Evolutionary conservation across 176 grass and related monocot species (phyloP).

Genomic region (Oryza officinalis): DNA sequence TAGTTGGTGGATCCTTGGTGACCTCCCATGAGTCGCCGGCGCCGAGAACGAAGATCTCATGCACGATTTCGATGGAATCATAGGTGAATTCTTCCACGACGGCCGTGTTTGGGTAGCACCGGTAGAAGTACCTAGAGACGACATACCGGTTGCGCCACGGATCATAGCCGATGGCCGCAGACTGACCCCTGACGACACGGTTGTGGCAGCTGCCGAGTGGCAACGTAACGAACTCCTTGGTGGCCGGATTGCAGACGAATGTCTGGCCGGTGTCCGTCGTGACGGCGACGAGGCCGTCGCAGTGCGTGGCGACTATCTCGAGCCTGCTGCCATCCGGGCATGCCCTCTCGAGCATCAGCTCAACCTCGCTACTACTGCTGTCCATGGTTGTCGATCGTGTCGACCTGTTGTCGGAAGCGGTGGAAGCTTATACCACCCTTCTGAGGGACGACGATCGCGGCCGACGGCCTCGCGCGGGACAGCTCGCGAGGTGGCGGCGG

Average conservation of each 20-base stretch:
- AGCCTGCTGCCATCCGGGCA: too few relatives aligned
- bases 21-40: too few relatives aligned
- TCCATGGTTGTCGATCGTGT: too few relatives aligned
- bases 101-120: neutral
- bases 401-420: too few relatives aligned
- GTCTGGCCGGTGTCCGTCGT: neutral
- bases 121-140: constrained; percentile 20
- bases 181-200: neutral
- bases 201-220: neutral
- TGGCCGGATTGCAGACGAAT: constrained; percentile 31
- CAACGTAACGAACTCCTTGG: constrained; percentile 3
- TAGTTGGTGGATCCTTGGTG: too few relatives aligned
- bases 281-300: constrained; percentile 27
- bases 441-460: too few relatives aligned
- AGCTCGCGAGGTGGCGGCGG: too few relatives aligned
- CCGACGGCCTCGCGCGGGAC: too few relatives aligned
- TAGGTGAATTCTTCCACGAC: neutral
- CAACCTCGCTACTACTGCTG: too few relatives aligned
- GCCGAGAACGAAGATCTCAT: neutral
- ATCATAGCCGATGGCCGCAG: neutral
- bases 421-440: too few relatives aligned
- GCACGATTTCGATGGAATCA: neutral
- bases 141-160: neutral
- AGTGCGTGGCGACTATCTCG: neutral
- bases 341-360: too few relatives aligned